Percentiles rank a stretch among this genome's conserved stretches.
Conservation (phyloP, 1,139 yeast genomes). For the Lodderomyces metapsilosis region DNA sequence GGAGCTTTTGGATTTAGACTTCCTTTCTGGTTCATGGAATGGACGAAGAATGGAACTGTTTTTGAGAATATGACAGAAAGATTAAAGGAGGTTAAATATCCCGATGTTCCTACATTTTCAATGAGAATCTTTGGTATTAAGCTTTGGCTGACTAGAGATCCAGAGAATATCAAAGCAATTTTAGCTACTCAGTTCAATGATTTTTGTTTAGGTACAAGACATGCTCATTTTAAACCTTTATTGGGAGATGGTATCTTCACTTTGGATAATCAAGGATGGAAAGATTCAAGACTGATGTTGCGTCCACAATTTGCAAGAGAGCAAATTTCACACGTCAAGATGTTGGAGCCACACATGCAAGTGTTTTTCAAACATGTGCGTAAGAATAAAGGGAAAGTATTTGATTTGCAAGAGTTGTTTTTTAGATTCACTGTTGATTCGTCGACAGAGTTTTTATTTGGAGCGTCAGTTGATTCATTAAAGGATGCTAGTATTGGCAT, state of each 20-base stretch:
- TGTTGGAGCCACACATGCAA: slow-evolving; percentile 48
- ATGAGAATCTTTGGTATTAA: slow-evolving; percentile 19
- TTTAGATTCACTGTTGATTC: slow-evolving; percentile 55
- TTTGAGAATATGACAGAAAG: no score
- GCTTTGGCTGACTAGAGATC: slow-evolving; percentile 21
- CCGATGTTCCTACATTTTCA: slow-evolving; percentile 16
- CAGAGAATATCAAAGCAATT: slow-evolving; percentile 34
- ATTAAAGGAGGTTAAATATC: slow-evolving; percentile 6
- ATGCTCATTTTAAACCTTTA: slow-evolving; percentile 36
- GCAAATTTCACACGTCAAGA: slow-evolving; percentile 49
- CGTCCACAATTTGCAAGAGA: slow-evolving; percentile 47
- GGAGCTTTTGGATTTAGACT: background rate
- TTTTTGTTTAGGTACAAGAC: slow-evolving; percentile 48
- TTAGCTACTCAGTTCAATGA: slow-evolving; percentile 46
- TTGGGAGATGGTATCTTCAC: slow-evolving; percentile 16
- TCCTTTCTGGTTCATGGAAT: background rate
- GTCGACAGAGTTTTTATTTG: slow-evolving; percentile 59
- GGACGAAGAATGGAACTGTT: background rate
- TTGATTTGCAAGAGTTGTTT: slow-evolving; percentile 21
- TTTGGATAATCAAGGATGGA: no score
- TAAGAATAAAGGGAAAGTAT: slow-evolving; percentile 25
- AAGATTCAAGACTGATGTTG: no score
- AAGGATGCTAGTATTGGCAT: slow-evolving; percentile 25
- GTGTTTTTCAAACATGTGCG: slow-evolving; percentile 33
- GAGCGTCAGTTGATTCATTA: slow-evolving; percentile 48